Conservation (phyloP, 805 yeast genomes). For the Monosporozyma unispora region DNA sequence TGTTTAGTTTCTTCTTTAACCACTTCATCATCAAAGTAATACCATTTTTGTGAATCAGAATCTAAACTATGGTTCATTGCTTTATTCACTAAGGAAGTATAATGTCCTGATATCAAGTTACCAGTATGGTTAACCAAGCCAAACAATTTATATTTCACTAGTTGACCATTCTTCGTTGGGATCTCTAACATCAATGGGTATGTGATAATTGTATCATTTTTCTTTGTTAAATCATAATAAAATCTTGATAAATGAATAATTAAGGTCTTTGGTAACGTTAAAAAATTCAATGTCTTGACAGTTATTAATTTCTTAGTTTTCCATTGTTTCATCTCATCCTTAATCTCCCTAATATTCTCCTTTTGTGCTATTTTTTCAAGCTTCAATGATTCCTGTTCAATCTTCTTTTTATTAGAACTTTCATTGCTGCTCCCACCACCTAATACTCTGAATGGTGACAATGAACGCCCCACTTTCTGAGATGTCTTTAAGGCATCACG, state of each 20-base stretch:
- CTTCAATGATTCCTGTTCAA: conserved; percentile 3
- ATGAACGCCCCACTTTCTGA: conserved; percentile 20
- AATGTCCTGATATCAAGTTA: conserved; percentile 63
- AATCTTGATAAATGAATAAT: conserved; percentile 84
- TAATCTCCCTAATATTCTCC: conserved; percentile 3
- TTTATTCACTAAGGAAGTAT: conserved; percentile 56
- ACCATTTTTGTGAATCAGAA: conserved; percentile 45
- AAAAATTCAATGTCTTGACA: conserved; percentile 62
- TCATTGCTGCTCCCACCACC: conserved; percentile 2
- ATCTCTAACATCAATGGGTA: conserved; percentile 50
- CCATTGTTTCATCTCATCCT: conserved; percentile 9
- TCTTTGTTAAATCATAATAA: conserved; percentile 44
- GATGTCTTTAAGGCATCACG: neutral
- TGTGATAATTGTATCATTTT: conserved; percentile 40
- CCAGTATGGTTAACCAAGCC: conserved; percentile 70
- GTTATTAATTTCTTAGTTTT: conserved; percentile 32
- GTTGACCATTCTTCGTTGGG: conserved; percentile 30
- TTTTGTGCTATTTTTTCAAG: neutral
- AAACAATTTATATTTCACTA: conserved; percentile 41
- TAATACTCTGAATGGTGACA: conserved; percentile 23
- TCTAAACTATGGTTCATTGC: conserved; percentile 30
- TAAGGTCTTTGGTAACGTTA: conserved; percentile 70
- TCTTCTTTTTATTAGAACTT: conserved; percentile 3
- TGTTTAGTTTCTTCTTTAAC: conserved; percentile 39
- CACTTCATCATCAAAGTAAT: conserved; percentile 65